Evolutionary conservation across 495 filamentous ascomycete species (phyloP), one percentile per base, ranked within the genome.

Genomic region (Aspergillus conjunctus): DNA sequence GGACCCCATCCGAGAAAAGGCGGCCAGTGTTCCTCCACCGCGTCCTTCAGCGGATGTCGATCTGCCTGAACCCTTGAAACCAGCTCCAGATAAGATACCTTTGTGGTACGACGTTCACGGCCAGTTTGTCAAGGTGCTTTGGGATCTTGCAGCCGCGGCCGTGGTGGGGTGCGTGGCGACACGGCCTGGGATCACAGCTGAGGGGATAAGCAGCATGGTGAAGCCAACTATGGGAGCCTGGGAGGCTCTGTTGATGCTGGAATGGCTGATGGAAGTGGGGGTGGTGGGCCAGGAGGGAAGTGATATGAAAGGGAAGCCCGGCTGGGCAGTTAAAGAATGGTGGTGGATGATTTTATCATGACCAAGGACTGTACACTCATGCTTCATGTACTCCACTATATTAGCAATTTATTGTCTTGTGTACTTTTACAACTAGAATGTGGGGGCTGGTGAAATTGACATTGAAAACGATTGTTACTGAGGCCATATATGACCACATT

Each of bases 71-170:
- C 7, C 51, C 53, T 7, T 62, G 66, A 44, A 75, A 73, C 15
- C 49, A 10, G 14, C 61, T 15, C 66, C 68, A 11, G 75, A 63
- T 66, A 85, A 68, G 64, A 76, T 91, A 18, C 92, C 92, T 0
- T 72, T 92, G 26, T 97, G 92, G 92, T 84, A 83, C 60, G 90
- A 91, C 70, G 88, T 96, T 49, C 84, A 91, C 52, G 85, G 83
- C 1, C 71, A 81, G 9, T 71, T 92, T 12, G 80, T 89, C 37
- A 63, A 59, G 3, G 73, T 79, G 7, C 74, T 88, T 41, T 97
- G 92, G 92, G 74, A 85, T 3, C 73, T 83, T 65, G 81, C 84
- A 8, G 70, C 90, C 12, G 80, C 79, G 9, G 81, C 84, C 18
- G 76, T 91, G 12, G 60, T 86, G 9, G 77, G 85, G 18, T 79